Percentiles rank a stretch among this genome's conserved stretches.
Evolutionary conservation across 176 grass and related monocot genomes (phyloP).

Genomic region (Paspalum notatum): DNA sequence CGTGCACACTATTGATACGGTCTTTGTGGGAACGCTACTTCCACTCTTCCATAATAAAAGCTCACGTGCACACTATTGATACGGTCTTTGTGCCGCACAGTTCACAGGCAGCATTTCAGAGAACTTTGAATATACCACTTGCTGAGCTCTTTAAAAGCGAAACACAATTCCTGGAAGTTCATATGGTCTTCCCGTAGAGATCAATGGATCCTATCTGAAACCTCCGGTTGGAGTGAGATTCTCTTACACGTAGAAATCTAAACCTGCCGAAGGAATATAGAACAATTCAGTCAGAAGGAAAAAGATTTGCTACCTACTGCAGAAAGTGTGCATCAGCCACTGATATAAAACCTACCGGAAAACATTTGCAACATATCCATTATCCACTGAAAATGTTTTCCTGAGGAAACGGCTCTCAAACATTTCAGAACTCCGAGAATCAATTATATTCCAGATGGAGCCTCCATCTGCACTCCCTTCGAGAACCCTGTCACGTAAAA

Average conservation of each 20-base stretch:
- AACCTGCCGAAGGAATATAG: conserved; percentile 56
- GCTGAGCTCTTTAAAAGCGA: background rate
- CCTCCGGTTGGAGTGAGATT: conserved; percentile 67
- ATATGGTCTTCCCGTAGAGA: conserved; percentile 59
- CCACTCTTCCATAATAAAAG: too few species aligned
- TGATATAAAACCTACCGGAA: conserved; percentile 66
- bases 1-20: too few species aligned
- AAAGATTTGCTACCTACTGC: background rate
- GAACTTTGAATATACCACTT: background rate
- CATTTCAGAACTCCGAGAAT: conserved; percentile 60
- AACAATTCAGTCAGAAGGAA: conserved; percentile 24
- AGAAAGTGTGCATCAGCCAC: background rate
- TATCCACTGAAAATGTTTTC: conserved; percentile 67
- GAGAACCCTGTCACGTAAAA: conserved; percentile 62
- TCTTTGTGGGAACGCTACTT: too few species aligned
- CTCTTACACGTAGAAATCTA: conserved; percentile 65
- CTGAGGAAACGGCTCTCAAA: conserved; percentile 72
- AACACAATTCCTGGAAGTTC: background rate
- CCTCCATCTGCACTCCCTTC: conserved; percentile 75
- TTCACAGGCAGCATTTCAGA: too few species aligned
- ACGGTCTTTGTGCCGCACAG: too few species aligned
- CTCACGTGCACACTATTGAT: too few species aligned
- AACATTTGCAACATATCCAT: conserved; percentile 46
- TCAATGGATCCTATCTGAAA: conserved; percentile 97
- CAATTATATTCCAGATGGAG: conserved; percentile 71